Evolutionary conservation across 176 grass and related monocot species (phyloP).

Genomic region (Cocos nucifera): DNA sequence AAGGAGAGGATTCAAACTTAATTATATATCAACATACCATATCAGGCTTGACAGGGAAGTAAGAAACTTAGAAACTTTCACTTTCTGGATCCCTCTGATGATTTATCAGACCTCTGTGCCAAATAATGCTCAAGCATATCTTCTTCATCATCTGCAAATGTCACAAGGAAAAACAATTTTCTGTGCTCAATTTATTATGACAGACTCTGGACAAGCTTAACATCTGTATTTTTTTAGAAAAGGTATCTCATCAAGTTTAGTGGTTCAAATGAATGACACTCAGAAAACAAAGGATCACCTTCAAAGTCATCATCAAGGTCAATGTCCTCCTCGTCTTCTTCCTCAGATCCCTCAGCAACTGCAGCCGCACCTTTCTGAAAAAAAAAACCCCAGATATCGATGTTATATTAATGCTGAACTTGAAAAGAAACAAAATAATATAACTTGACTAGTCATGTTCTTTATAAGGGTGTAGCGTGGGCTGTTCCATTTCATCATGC

Average conservation of each 20-base stretch:
- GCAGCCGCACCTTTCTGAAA: slow-evolving; percentile 72
- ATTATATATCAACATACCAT: neutral
- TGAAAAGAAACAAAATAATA: too few species aligned
- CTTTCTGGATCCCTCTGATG: slow-evolving; percentile 32
- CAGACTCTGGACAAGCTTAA: neutral
- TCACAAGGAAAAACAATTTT: slow-evolving; percentile 1
- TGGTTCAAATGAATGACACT: too few species aligned
- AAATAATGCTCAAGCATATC: slow-evolving; percentile 99
- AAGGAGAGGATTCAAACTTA: too few species aligned
- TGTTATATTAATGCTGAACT: too few species aligned
- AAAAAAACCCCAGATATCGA: neutral
- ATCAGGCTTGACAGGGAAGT: neutral
- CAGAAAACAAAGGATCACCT: slow-evolving; percentile 34
- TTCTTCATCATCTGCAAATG: slow-evolving; percentile 78
- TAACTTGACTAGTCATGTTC: too few species aligned
- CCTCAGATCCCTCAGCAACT: slow-evolving; percentile 53
- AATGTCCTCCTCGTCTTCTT: slow-evolving; percentile 77
- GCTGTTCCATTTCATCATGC: too few species aligned
- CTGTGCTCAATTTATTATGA: neutral
- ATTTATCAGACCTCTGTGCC: slow-evolving; percentile 61
- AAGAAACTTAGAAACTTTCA: neutral
- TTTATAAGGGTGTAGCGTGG: too few species aligned
- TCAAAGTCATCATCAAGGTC: slow-evolving; percentile 95
- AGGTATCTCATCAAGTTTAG: too few species aligned
- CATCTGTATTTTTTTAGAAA: too few species aligned